Percentiles rank a stretch among this genome's conserved stretches.
Conservation (phyloP, 2,329 filamentous ascomycete genomes). For the Aureobasidium sp. region DNA sequence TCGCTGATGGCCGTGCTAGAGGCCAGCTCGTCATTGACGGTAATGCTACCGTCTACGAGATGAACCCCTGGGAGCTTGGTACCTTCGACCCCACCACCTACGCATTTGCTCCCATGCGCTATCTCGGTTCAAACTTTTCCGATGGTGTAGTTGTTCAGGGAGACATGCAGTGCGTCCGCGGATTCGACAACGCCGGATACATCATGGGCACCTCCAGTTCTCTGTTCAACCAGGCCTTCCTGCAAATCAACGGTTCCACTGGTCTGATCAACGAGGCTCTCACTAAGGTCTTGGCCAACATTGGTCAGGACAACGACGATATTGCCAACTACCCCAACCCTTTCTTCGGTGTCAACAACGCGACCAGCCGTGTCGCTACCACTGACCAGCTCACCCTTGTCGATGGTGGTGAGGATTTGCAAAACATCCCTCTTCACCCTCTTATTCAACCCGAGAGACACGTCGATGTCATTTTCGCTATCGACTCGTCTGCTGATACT, state of each 20-base stretch:
- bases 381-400: conserved; percentile 57
- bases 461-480: conserved; percentile 73
- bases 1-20: conserved; percentile 59
- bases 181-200: conserved; percentile 76
- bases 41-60: conserved; percentile 71
- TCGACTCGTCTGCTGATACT: conserved; percentile 71
- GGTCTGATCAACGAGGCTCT: conserved; percentile 24
- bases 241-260: conserved; percentile 49
- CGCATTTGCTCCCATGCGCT: conserved; percentile 63
- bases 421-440: conserved; percentile 73
- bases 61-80: conserved; percentile 73
- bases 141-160: conserved; percentile 48
- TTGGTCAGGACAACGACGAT: conserved; percentile 57
- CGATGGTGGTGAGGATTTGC: conserved; percentile 67
- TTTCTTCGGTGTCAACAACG: conserved; percentile 57
- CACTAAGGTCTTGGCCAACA: conserved; percentile 37
- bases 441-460: conserved; percentile 63
- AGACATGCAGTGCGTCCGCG: conserved; percentile 56
- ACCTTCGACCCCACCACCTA: conserved; percentile 65
- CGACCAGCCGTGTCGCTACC: conserved; percentile 49
- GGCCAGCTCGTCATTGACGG: conserved; percentile 52
- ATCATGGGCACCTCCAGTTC: conserved; percentile 80
- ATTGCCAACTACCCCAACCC: conserved; percentile 75
- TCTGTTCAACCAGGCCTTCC: conserved; percentile 72
- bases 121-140: conserved; percentile 64